phyloP scores from a whole-genome alignment of 2,329 filamentous ascomycete species.

The Fusarium vanettenii region DNA sequence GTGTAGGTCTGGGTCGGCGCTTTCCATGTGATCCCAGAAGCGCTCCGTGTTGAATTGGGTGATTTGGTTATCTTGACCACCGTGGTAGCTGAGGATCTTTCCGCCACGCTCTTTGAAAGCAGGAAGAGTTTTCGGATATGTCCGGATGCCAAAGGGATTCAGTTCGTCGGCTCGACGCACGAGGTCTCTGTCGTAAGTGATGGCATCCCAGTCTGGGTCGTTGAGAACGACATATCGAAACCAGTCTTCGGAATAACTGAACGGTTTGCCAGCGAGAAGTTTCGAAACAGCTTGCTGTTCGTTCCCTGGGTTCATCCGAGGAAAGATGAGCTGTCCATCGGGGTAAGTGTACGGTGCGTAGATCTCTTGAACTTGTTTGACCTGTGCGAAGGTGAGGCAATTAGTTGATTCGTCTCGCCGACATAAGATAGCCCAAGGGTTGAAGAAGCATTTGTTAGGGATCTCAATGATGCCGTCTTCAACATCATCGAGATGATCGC shows the following conservation, averaged over 20 bases:
- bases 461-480: conserved; percentile 58
- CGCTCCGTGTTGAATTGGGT: conserved; percentile 35
- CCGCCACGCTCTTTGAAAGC: conserved; percentile 25
- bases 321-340: conserved; percentile 20
- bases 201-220: conserved; percentile 11
- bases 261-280: conserved; percentile 15
- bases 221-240: conserved; percentile 23
- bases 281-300: conserved; percentile 12
- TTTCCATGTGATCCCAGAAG: conserved; percentile 37
- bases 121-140: not conserved
- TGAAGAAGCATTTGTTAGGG: not conserved
- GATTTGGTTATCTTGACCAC: conserved; percentile 29
- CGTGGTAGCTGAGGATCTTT: conserved; percentile 21
- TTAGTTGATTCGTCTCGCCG: not conserved
- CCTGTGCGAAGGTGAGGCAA: not conserved
- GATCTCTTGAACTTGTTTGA: not conserved
- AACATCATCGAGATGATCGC: conserved; percentile 62
- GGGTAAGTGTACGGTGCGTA: conserved; percentile 22
- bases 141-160: conserved; percentile 20
- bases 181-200: conserved; percentile 2
- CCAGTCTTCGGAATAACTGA: conserved; percentile 24
- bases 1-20: conserved; percentile 48
- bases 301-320: conserved; percentile 27
- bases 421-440: not conserved
- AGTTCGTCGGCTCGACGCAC: conserved; percentile 4